Conservation (phyloP, 805 yeast species). For the Wickerhamiella slavikovae region DNA sequence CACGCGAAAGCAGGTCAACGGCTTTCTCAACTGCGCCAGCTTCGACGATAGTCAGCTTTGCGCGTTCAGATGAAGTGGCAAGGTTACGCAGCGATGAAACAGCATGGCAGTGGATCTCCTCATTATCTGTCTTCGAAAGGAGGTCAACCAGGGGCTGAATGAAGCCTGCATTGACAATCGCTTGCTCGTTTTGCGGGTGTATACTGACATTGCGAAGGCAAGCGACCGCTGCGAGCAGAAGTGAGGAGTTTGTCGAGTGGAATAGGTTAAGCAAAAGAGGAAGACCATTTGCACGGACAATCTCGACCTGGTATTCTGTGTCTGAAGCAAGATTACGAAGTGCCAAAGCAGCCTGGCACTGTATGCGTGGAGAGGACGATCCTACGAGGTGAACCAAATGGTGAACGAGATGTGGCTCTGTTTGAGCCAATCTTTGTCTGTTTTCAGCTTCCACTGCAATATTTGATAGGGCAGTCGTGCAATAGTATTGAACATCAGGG, state of each 20-base stretch:
- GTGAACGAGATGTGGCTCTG: slow-evolving; percentile 79
- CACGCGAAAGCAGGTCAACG: slow-evolving; percentile 57
- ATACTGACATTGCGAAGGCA: slow-evolving; percentile 94
- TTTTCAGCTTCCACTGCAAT: slow-evolving; percentile 92
- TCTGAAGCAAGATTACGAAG: slow-evolving; percentile 90
- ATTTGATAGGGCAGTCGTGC: slow-evolving; percentile 91
- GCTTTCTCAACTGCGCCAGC: slow-evolving; percentile 93
- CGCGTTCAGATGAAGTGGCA: slow-evolving; percentile 89
- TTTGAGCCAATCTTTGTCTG: slow-evolving; percentile 68
- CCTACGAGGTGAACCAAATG: slow-evolving; percentile 84
- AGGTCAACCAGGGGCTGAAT: slow-evolving; percentile 73
- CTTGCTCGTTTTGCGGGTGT: slow-evolving; percentile 87
- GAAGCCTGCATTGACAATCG: slow-evolving; percentile 93
- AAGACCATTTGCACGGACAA: slow-evolving; percentile 87
- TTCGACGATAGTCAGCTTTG: slow-evolving; percentile 74
- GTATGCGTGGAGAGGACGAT: slow-evolving; percentile 81
- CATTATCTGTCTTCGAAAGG: slow-evolving; percentile 57
- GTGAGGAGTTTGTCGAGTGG: slow-evolving; percentile 76
- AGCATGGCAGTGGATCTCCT: slow-evolving; percentile 96
- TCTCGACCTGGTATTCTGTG: slow-evolving; percentile 85
- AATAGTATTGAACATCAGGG: slow-evolving; percentile 93
- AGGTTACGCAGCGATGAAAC: slow-evolving; percentile 87
- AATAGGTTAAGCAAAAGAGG: slow-evolving; percentile 80
- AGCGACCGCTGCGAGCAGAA: slow-evolving; percentile 91
- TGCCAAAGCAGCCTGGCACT: slow-evolving; percentile 96